Base-by-base conservation (phyloP, 306 rosid genomes). In the Rosa rugosa region DNA sequence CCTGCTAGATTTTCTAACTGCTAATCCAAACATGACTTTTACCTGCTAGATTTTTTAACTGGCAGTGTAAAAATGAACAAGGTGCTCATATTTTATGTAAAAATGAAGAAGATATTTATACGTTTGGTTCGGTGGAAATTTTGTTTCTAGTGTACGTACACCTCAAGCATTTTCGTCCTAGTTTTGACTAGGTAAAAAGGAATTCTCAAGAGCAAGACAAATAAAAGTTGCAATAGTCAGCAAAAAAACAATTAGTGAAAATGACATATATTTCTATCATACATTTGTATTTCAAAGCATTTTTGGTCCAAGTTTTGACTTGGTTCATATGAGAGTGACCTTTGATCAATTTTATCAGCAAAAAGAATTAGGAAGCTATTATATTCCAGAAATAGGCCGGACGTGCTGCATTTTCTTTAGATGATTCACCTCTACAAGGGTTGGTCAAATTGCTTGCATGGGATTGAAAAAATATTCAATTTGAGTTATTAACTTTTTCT, bases 291-390 rank as follows among this genome's bases (percentile, higher is more conserved):
- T 22, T 75, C 45, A 6, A 23, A 68, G 34, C 56, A 77, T 51
- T 40, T 40, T 23, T 67, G 74, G 79, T 67, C 68, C 56, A 41
- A 79, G 60, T 66, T 83, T 77, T 62, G 78, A 82, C 77, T 44
- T 31, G n/a, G 75, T 77, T 80, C 44, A 72, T 34, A 36, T 69
- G 77, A 80, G 56, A 62, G 75, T 40, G 74, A 70, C 79, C 38
- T 40, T 22, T 57, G 1, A 60, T 60, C 66, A 66, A 31, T 73
- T 74, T 57, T 54, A 11, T 16, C 40, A 36, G 13, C 54, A 80
- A 54, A 25, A 3, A 20, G 36, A 17, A 20, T 53, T 53, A 0
- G 1, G 9, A 53, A 53, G 2, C 22, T 20, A 53, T 53, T 53
- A 20, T 6, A 53, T 18, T 53, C 22, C 23, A 53, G 59, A 53